Conservation (phyloP, 495 filamentous ascomycete species). For the Tuber microsphaerosporum region DNA sequence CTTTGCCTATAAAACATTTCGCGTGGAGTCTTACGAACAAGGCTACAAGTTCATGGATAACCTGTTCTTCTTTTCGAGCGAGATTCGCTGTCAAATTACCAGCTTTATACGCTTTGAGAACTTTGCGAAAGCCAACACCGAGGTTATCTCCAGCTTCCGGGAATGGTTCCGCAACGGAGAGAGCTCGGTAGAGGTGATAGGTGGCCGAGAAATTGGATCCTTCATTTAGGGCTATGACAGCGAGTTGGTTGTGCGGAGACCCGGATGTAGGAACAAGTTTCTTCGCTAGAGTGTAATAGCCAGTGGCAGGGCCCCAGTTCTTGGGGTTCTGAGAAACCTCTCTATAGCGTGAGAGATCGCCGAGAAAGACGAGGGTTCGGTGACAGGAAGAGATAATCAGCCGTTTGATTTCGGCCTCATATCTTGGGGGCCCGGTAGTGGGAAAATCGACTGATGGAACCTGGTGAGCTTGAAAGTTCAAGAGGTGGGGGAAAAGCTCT, state of each 20-base stretch:
- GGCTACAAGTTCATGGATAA: conserved; percentile 53
- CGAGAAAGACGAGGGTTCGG: conserved; percentile 73
- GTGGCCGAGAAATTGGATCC: conserved; percentile 70
- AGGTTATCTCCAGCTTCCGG: conserved; percentile 66
- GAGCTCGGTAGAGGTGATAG: conserved; percentile 80
- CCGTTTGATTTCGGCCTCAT: conserved; percentile 42
- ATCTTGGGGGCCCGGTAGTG: conserved; percentile 12
- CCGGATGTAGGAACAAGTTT: conserved; percentile 72
- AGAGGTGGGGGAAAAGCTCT: neutral
- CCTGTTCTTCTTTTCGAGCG: conserved; percentile 45
- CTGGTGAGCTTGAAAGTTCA: conserved; percentile 13
- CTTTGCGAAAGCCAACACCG: conserved; percentile 70
- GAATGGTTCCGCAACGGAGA: conserved; percentile 65
- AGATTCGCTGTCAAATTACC: conserved; percentile 51
- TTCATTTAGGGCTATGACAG: conserved; percentile 70
- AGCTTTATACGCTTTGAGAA: conserved; percentile 55
- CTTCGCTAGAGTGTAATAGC: conserved; percentile 77
- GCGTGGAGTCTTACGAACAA: conserved; percentile 78
- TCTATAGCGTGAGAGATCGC: conserved; percentile 86
- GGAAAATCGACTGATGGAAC: conserved; percentile 29
- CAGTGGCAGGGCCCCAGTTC: conserved; percentile 72
- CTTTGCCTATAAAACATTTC: conserved; percentile 64
- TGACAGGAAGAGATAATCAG: conserved; percentile 67
- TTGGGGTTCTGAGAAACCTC: conserved; percentile 60
- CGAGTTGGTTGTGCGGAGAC: conserved; percentile 77